Conservation (phyloP, 2,329 filamentous ascomycete genomes). For the Sclerotinia borealis region DNA sequence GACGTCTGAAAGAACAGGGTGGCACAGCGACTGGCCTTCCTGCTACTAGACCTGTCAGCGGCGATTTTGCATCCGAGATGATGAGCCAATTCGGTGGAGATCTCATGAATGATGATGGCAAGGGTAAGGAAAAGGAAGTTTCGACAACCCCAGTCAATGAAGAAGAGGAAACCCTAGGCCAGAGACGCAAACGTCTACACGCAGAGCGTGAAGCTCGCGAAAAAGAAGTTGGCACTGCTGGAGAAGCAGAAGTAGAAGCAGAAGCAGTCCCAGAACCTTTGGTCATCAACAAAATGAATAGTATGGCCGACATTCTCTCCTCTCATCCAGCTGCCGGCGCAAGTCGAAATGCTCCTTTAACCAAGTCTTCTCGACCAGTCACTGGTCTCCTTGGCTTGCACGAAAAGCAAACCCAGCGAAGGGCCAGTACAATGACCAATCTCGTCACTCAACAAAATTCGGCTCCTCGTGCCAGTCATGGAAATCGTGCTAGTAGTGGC, state of each 20-base stretch:
- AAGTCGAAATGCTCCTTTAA: conserved; percentile 14
- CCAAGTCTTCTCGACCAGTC: conserved; percentile 19
- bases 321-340: conserved; percentile 41
- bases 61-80: conserved; percentile 62
- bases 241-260: conserved; percentile 7
- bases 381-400: conserved; percentile 30
- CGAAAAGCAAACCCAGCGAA: conserved; percentile 23
- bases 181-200: conserved; percentile 68
- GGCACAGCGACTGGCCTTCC: conserved; percentile 33
- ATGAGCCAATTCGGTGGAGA: conserved; percentile 56
- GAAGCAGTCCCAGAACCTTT: conserved; percentile 17
- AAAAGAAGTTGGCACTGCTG: conserved; percentile 41
- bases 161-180: conserved; percentile 73
- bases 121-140: conserved; percentile 32
- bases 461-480: conserved; percentile 11
- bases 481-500: conserved; percentile 21
- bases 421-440: conserved; percentile 27
- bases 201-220: conserved; percentile 60
- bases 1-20: conserved; percentile 52
- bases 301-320: conserved; percentile 41
- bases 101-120: conserved; percentile 21
- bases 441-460: conserved; percentile 17
- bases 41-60: conserved; percentile 48
- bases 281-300: conserved; percentile 35
- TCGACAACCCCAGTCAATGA: conserved; percentile 37